Evolutionary conservation across 2,329 filamentous ascomycete genomes (phyloP).

Genomic region (Diatrype stigma): DNA sequence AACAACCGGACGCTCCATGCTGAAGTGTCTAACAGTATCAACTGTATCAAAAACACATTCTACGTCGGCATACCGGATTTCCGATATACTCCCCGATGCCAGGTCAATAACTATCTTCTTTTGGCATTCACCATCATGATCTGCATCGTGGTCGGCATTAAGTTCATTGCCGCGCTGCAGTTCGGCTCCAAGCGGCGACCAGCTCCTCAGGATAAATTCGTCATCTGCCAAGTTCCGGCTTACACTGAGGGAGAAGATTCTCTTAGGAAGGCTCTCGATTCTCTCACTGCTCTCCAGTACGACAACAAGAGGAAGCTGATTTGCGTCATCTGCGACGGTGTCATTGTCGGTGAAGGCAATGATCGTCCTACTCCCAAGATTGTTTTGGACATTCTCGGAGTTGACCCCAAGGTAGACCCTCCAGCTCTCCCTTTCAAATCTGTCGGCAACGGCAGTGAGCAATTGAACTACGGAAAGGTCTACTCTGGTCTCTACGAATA

Average conservation of each 20-base stretch:
- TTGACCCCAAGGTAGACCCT: conserved; percentile 94
- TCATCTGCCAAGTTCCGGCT: conserved; percentile 95
- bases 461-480: conserved; percentile 97
- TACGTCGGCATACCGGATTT: conserved; percentile 84
- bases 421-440: conserved; percentile 93
- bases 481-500: conserved; percentile 97
- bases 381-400: conserved; percentile 92
- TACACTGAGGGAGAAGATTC: conserved; percentile 98
- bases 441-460: conserved; percentile 80
- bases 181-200: conserved; percentile 89
- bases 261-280: conserved; percentile 86
- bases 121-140: conserved; percentile 83
- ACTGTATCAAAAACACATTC: conserved; percentile 80
- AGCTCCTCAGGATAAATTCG: conserved; percentile 92
- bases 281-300: conserved; percentile 88
- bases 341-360: conserved; percentile 94
- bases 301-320: conserved; percentile 98
- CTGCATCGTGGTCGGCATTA: conserved; percentile 73
- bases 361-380: conserved; percentile 97
- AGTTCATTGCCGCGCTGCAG: conserved; percentile 90
- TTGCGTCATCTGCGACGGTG: conserved; percentile 92
- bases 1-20: conserved; percentile 48
- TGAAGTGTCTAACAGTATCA: conserved; percentile 61
- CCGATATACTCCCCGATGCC: conserved; percentile 68
- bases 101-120: conserved; percentile 87